A percentile compares a stretch with the other conserved stretches of the same genome.
Evolutionary conservation across 345 rosid genomes (phyloP).

Genomic region (Camelina neglecta): DNA sequence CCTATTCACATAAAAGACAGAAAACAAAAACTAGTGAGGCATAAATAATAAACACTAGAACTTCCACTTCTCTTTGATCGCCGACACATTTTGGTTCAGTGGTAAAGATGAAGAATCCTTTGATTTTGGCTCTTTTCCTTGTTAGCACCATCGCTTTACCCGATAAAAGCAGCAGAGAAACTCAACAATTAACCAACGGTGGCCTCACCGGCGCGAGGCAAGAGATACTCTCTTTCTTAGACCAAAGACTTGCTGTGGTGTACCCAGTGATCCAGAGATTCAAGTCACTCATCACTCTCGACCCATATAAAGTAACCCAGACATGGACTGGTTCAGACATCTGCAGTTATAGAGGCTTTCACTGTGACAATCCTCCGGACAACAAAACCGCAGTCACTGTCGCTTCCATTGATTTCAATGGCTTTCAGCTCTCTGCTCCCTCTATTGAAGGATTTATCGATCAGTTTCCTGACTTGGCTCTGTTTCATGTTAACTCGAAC

Average conservation of each 20-base stretch:
- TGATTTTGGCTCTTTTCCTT: slow-evolving; percentile 26
- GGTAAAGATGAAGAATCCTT: slow-evolving; percentile 26
- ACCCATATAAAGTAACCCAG: slow-evolving; percentile 68
- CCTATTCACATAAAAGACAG: background rate
- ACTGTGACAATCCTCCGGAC: slow-evolving; percentile 82
- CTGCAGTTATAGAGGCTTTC: slow-evolving; percentile 80
- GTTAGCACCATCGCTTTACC: slow-evolving; percentile 3
- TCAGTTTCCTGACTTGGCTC: slow-evolving; percentile 69
- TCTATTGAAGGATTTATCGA: slow-evolving; percentile 79
- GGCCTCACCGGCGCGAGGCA: slow-evolving; percentile 27
- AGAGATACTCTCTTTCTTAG: slow-evolving; percentile 52
- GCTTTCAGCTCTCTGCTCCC: slow-evolving; percentile 77
- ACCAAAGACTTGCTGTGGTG: slow-evolving; percentile 69
- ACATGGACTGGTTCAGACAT: slow-evolving; percentile 81
- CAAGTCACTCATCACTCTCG: slow-evolving; percentile 69
- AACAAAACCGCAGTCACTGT: slow-evolving; percentile 70
- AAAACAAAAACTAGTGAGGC: background rate
- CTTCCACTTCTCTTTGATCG: background rate
- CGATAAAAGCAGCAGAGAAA: background rate
- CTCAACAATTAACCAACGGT: slow-evolving; percentile 19
- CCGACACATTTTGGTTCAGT: background rate
- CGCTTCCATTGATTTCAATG: slow-evolving; percentile 90
- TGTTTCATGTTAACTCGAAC: slow-evolving; percentile 92
- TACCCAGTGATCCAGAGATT: slow-evolving; percentile 80
- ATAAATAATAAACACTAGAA: background rate